A percentile compares a stretch with the other conserved stretches of the same genome.
phyloP scores from a whole-genome alignment of 2,329 filamentous ascomycete species.

The Colletotrichum liriopes region DNA sequence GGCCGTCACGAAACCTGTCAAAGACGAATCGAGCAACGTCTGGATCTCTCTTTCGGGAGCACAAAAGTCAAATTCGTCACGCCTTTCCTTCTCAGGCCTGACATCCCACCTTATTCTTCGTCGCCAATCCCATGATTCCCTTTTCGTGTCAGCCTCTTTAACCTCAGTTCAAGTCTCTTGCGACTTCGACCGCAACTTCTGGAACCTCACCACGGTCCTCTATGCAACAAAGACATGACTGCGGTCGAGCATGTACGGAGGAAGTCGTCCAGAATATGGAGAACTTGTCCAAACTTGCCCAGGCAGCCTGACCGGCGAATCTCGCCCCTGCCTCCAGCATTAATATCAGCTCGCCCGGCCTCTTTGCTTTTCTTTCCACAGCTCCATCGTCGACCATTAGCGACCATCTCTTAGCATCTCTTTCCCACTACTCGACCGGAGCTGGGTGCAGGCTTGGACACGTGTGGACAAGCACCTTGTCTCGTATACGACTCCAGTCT shows the following conservation, averaged over 20 bases:
- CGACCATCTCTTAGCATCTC: background rate
- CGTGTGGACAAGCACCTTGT: background rate
- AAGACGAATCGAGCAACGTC: slow-evolving; percentile 42
- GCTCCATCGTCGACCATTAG: background rate
- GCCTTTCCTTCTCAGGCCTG: slow-evolving; percentile 41
- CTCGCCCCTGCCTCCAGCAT: background rate
- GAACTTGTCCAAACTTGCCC: background rate
- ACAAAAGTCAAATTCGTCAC: slow-evolving; percentile 41
- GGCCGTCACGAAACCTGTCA: slow-evolving; percentile 39
- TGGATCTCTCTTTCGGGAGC: slow-evolving; percentile 39
- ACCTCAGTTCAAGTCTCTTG: slow-evolving; percentile 22
- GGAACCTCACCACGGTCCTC: background rate
- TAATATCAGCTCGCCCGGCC: background rate
- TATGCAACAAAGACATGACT: background rate
- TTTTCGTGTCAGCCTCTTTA: slow-evolving; percentile 38
- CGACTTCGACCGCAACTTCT: background rate
- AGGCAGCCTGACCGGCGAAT: background rate
- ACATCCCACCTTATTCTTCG: slow-evolving; percentile 30
- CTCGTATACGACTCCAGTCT: slow-evolving; percentile 1
- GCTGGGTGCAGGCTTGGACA: slow-evolving; percentile 4
- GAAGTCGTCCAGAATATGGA: background rate
- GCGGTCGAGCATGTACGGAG: background rate
- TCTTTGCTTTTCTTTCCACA: slow-evolving; percentile 1
- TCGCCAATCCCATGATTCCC: slow-evolving; percentile 6
- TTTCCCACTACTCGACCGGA: background rate